Conservation (phyloP, 169 alveolate genomes). For the Perkinsus olseni region DNA sequence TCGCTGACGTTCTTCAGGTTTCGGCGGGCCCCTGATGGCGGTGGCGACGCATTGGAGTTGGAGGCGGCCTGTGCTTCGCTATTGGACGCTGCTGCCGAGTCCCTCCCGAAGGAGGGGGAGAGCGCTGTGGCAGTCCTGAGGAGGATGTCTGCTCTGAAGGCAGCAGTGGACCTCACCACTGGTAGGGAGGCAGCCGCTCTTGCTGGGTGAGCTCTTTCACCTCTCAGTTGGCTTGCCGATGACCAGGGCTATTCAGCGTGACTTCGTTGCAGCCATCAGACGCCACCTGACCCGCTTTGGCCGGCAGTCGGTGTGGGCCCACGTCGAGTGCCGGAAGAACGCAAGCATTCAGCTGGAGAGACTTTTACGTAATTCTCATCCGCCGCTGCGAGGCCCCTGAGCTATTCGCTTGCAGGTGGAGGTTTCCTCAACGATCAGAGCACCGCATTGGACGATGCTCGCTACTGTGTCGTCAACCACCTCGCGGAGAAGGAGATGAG, state of each 20-base stretch:
- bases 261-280: background rate
- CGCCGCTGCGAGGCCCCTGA: background rate
- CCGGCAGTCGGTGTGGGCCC: background rate
- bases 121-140: background rate
- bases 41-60: background rate
- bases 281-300: background rate
- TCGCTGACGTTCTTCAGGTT: background rate
- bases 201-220: background rate
- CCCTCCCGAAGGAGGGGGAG: background rate
- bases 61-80: background rate
- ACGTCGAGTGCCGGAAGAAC: background rate
- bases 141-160: background rate
- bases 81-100: background rate
- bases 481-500: background rate
- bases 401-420: background rate
- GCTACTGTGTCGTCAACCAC: background rate
- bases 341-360: background rate
- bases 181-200: background rate
- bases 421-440: background rate
- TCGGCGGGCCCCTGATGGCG: background rate
- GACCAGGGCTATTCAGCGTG: background rate
- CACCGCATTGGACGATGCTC: background rate
- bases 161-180: background rate
- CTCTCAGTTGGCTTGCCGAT: background rate
- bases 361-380: background rate